Evolutionary conservation across 1,284 basidiomycete genomes (phyloP).

Genomic region (Ceratobasidium sp.): DNA sequence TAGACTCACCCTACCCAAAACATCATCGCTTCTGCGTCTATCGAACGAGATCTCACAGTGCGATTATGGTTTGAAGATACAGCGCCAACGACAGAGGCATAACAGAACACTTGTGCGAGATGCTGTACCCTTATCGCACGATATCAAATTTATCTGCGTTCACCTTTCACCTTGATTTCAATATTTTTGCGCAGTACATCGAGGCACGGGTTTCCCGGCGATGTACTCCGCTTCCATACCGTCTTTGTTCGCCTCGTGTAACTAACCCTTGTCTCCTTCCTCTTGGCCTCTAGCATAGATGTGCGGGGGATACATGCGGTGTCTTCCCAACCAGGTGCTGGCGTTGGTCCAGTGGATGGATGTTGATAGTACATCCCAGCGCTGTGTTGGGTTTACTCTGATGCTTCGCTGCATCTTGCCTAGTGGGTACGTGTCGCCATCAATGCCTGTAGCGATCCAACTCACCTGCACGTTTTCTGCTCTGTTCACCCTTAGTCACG

Average conservation of each 20-base stretch:
- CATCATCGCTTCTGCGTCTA: conserved; percentile 83
- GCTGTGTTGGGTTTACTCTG: background rate
- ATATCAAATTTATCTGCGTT: background rate
- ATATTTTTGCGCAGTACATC: background rate
- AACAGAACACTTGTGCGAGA: background rate
- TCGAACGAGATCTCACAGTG: conserved; percentile 87
- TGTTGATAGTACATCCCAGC: background rate
- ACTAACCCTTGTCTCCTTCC: background rate
- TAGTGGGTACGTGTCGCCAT: background rate
- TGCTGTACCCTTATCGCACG: conserved; percentile 13
- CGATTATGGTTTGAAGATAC: conserved; percentile 75
- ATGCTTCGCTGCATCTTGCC: conserved; percentile 8
- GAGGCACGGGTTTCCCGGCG: background rate
- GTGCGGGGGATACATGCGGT: conserved; percentile 4
- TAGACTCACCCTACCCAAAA: conserved; percentile 78
- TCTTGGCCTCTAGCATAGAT: background rate
- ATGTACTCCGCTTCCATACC: background rate
- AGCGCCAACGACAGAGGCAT: conserved; percentile 8
- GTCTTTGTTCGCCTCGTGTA: background rate
- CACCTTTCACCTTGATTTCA: background rate
- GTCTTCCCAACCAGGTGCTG: background rate
- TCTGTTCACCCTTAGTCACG: background rate
- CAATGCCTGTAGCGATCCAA: background rate
- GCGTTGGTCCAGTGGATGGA: background rate
- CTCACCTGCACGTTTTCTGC: background rate